Base-by-base conservation (phyloP, 75 land plant genomes). In the Pinus taeda region DNA sequence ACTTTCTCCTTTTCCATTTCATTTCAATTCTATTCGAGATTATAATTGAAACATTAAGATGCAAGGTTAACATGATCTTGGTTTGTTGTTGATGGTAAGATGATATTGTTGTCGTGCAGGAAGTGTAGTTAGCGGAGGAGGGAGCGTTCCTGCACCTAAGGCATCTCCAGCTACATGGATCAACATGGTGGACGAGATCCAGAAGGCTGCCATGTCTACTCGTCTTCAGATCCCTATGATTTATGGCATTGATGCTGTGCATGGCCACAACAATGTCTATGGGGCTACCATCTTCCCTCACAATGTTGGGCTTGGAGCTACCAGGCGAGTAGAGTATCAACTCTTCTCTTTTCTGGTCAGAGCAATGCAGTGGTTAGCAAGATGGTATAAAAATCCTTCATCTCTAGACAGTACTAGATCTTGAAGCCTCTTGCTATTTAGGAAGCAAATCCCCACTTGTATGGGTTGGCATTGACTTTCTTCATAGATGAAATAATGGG, bases 201-300 rank as follows among this genome's bases (percentile, higher is more conserved):
- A 88, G 74, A 77, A 73, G 17, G 88, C 76, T 2, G 80, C 85
- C 9, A 57, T 33, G 33, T 33, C 2, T 33, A 33, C 33, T 33
- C 75, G 85, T 18, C 75, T 83, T 6, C 78, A 60, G 42, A 88
- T 88, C 4, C 90, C 90, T 3, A 77, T 86, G 56, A 78, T 88
- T 3, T 88, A 86, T 59, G 90, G 90, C 39, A 83, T 86, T n/a
- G 88, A 88, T 63, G 89, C 88, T 14, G 90, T 88, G 60, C 90
- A 88, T 80, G 88, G 88, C 9, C 81, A 33, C 33, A 33, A 33
- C 33, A 33, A 33, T 33, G 33, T 33, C 33, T 33, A 33, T 33
- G 33, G 33, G 33, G 33, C 33, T 33, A 33, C 33, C 33, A 33
- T 33, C 33, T 33, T 33, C 33, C 33, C 33, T 33, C 90, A 86